Conservation (phyloP, 805 yeast species). For the Yamadazyma nakazawae region DNA sequence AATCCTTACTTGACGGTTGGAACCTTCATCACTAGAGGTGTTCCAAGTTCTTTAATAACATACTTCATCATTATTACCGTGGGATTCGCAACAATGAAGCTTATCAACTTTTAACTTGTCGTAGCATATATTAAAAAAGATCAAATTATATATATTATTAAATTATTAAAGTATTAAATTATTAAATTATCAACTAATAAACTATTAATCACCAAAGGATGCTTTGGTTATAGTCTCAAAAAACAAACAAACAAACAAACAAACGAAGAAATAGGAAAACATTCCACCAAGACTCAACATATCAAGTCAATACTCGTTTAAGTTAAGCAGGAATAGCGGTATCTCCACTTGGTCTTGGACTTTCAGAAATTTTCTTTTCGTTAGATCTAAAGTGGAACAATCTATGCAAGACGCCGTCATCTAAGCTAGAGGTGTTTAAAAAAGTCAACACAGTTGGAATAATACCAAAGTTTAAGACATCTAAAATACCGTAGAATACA, state of each 20-base stretch:
- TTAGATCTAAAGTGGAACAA: conserved; percentile 7
- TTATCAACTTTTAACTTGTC: conserved; percentile 25
- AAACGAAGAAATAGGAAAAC: background rate
- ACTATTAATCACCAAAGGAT: background rate
- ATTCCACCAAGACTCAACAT: background rate
- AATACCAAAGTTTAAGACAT: conserved; percentile 42
- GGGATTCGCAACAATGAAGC: conserved; percentile 70
- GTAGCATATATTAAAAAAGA: background rate
- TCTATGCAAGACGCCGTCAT: conserved; percentile 26
- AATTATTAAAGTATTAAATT: background rate
- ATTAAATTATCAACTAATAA: background rate
- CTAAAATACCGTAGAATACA: conserved; percentile 58
- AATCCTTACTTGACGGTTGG: conserved; percentile 83
- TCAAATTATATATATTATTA: background rate
- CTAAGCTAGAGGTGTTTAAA: conserved; percentile 21
- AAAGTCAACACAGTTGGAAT: conserved; percentile 39
- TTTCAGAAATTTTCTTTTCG: conserved; percentile 25
- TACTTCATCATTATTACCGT: conserved; percentile 71
- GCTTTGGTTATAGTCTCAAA: too few relatives aligned
- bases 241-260: too few relatives aligned
- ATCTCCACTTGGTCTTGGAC: conserved; percentile 46
- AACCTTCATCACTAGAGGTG: conserved; percentile 86
- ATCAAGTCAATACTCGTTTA: background rate
- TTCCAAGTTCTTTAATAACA: conserved; percentile 78
- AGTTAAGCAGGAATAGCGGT: conserved; percentile 29